Base-by-base conservation (phyloP, 1,284 basidiomycete genomes). In the Athelia psychrophila region DNA sequence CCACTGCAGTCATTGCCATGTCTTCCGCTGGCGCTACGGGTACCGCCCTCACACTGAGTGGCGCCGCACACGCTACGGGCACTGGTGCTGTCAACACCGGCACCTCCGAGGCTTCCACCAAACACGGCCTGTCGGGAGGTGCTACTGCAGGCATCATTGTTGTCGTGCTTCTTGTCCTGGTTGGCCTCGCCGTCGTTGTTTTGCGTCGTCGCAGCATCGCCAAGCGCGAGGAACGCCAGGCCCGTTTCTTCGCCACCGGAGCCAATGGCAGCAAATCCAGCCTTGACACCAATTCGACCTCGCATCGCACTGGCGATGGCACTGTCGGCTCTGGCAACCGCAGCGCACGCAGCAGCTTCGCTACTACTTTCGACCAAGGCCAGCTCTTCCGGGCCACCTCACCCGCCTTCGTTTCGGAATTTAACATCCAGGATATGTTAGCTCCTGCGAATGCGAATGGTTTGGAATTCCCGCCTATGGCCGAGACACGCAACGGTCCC, bases 261-360 rank as follows among this genome's bases (percentile, higher is more conserved):
- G 51, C 51, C 3, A 35, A 45, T 24, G 40, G 51, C 24, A 50
- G 42, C 38, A 49, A 49, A 18, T 50, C 38, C 38, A 42, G 38
- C 38, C 20, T 22, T 9, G n/a, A n/a, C 20, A 22, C n/a, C 16
- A 9, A n/a, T n/a, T 42, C 38, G 20, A 6, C 27, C 27, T 6
- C 27, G 13, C 12, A 40, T 18, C 56, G 22, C 19, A 36, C 22
- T 24, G 40, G 44, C 40, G 47, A 33, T 44, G 19, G 44, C 35
- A 49, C 44, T 8, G 22, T 23, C 44, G 19, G n/a, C 44, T 23
- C 44, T 16, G 23, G 44, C 19, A 24, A 18, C 20, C 13, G 19
- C 25, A 71, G 70, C 32, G 55, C 65, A 2, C 69, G 75, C 33
- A 78, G 75, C 56, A 78, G 75, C 63, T 78, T 78, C 54, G 76